Base-by-base conservation (phyloP, 169 alveolate genomes). In the Eimeria sp. region DNA sequence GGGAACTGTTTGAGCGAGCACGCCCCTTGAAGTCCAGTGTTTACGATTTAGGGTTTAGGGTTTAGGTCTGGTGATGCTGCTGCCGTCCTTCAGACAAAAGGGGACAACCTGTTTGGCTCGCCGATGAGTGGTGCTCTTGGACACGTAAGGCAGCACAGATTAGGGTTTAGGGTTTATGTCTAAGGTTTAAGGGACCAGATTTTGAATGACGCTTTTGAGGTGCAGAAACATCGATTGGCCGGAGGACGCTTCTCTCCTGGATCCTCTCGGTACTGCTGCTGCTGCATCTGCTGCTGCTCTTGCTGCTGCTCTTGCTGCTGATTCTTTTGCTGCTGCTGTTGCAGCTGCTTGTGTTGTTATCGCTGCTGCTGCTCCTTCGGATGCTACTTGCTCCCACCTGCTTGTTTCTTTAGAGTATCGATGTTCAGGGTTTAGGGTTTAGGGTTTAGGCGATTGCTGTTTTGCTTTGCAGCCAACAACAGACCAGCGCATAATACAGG, bases 211-310 rank as follows among this genome's bases (percentile, higher is more conserved):
- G 45, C 43, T 78, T 40, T 43, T 78, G 65, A 30, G 67, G 22
- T 49, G 89, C 89, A 78, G 89, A 51, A 47, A 78, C 89, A 51
- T 4, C 89, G 45, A 78, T 78, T 65, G 89, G 89, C 89, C 89
- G 89, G 49, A 43, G 65, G 22, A 78, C 61, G 43, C 65, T 78
- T 14, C 89, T 78, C 22, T 78, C 89, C 45, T 78, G 89, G 89
- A 78, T 78, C 63, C 89, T 78, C 65, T 78, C 89, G 89, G 89
- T 78, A 40, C 43, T 47, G 67, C 89, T 49, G 89, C 65, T 49
- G 67, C 45, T 78, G 89, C 67, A 47, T 47, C 67, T 78, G 89
- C 40, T 78, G 40, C 89, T 78, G 89, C 67, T 78, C 49, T 67
- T 45, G 89, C 67, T 18, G 67, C 40, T 78, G 89, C 11, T 22